phyloP scores from a whole-genome alignment of 176 grass and related monocot genomes.

The Secale cereale region DNA sequence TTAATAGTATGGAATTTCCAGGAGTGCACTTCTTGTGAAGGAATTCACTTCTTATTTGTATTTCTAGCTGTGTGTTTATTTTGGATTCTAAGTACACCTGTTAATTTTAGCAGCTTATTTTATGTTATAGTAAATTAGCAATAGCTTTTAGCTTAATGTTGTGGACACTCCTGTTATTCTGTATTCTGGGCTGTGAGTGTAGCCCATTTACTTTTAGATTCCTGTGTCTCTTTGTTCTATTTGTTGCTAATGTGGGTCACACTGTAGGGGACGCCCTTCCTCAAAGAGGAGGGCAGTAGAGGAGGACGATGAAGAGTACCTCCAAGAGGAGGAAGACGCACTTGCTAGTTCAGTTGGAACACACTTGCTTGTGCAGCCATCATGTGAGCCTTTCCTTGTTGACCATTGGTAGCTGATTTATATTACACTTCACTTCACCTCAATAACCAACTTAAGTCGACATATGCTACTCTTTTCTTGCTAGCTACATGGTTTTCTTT shows the following conservation, averaged over 20 bases:
- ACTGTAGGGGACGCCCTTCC: slow-evolving; percentile 78
- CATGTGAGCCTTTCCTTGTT: slow-evolving; percentile 53
- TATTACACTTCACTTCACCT: not conserved
- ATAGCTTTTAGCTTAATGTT: not conserved
- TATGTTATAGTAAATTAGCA: not conserved
- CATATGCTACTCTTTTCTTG: not conserved
- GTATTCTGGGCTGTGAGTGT: not conserved
- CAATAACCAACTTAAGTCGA: not conserved
- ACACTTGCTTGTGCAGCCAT: slow-evolving; percentile 69
- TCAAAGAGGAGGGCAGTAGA: slow-evolving; percentile 88
- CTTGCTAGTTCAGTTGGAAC: slow-evolving; percentile 76
- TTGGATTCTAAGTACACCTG: not conserved
- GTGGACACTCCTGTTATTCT: not conserved
- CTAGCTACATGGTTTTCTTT: not conserved
- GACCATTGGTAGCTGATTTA: not conserved
- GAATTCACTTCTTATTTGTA: not conserved
- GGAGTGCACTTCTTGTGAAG: not conserved
- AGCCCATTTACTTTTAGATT: not conserved
- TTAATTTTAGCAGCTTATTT: not conserved
- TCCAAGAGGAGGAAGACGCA: slow-evolving; percentile 88
- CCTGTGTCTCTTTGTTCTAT: not conserved
- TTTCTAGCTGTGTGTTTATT: slow-evolving; percentile 4
- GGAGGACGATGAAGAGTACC: slow-evolving; percentile 94
- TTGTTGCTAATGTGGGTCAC: slow-evolving; percentile 15
- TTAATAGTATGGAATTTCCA: not conserved